A percentile compares a stretch with the other conserved stretches of the same genome.
Conservation (phyloP, 768 basidiomycete genomes). For the Tubosaeta sp. region DNA sequence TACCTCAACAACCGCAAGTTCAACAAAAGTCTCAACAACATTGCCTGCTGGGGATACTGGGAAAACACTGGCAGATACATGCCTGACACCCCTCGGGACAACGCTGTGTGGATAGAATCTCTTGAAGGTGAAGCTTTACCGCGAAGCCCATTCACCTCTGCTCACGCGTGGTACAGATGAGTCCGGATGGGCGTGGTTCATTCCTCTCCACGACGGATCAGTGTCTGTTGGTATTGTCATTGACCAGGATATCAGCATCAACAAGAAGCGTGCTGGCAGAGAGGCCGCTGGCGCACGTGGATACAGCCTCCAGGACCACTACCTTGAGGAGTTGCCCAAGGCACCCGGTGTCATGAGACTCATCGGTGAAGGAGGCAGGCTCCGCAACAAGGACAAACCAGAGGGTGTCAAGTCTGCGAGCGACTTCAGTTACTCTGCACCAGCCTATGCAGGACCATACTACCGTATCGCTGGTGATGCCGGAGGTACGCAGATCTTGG, state of each 20-base stretch:
- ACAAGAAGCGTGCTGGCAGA: background rate
- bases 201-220: background rate
- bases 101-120: background rate
- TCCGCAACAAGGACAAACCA: background rate
- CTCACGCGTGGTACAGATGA: background rate
- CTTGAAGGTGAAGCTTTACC: background rate
- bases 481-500: background rate
- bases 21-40: background rate
- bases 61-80: background rate
- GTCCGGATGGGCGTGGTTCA: background rate
- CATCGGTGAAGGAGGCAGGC: background rate
- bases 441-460: background rate
- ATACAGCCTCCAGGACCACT: background rate
- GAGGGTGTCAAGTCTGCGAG: background rate
- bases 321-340: background rate
- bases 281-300: background rate
- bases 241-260: background rate
- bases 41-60: conserved; percentile 1
- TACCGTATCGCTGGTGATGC: background rate
- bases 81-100: background rate
- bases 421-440: conserved; percentile 1
- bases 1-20: background rate
- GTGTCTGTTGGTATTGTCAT: background rate
- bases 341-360: background rate
- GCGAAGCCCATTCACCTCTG: background rate